Conservation (phyloP, 345 rosid species). For the Euphorbia lathyris region DNA sequence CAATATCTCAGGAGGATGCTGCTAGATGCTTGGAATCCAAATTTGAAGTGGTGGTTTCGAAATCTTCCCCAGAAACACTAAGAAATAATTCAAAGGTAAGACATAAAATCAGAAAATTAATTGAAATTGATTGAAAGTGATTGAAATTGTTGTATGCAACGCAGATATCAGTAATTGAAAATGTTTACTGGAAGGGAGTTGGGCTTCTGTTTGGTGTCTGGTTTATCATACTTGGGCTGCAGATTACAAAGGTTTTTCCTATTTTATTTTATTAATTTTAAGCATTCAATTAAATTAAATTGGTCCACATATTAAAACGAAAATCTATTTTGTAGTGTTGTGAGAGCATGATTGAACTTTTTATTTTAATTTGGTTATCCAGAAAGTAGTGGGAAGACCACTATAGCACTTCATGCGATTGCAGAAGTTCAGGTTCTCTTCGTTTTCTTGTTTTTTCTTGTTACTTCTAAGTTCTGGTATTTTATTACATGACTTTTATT, state of each 20-base stretch:
- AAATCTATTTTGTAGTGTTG: no score
- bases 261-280: no score
- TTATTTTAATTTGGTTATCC: no score
- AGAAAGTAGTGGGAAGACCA: constrained; percentile 96
- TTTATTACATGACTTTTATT: constrained; percentile 1
- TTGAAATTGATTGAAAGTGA: no score
- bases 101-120: background rate
- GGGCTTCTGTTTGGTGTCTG: constrained; percentile 42
- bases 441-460: constrained; percentile 9
- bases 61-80: constrained; percentile 18
- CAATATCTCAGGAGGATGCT: constrained; percentile 28
- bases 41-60: constrained; percentile 21
- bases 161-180: constrained; percentile 42
- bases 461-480: constrained; percentile 10
- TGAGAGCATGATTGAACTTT: no score
- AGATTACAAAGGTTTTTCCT: constrained; percentile 50
- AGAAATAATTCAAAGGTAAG: background rate
- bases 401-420: constrained; percentile 95
- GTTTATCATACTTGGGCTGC: constrained; percentile 35
- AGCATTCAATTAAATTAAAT: no score
- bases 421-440: constrained; percentile 87
- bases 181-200: constrained; percentile 43
- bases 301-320: no score
- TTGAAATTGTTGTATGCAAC: no score
- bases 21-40: constrained; percentile 11